A percentile compares a stretch with the other conserved stretches of the same genome.
These are phyloP conservation scores for Solanum phureja DNA, from an alignment of 257 asterid genomes.

Conservation along the genomic window DNA sequence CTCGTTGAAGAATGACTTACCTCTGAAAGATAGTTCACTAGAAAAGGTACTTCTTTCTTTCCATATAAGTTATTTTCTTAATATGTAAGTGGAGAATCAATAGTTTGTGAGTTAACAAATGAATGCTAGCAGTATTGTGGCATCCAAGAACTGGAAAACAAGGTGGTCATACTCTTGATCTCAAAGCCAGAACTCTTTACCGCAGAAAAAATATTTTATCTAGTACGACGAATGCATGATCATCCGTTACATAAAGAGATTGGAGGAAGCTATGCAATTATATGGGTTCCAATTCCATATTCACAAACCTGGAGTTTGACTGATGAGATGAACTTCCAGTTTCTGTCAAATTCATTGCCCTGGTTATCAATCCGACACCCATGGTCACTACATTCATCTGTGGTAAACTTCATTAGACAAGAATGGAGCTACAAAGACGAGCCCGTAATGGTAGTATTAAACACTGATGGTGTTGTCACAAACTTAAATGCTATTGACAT, in stretches of 20 bases:
- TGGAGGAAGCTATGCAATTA: constrained; percentile 22
- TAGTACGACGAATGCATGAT: constrained; percentile 39
- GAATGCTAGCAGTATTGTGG: constrained; percentile 17
- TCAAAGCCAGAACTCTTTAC: constrained; percentile 53
- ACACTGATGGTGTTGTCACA: constrained; percentile 30
- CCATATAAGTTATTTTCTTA: background rate
- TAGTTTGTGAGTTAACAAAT: background rate
- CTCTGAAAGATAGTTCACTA: constrained; percentile 31
- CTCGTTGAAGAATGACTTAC: constrained; percentile 26
- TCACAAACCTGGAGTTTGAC: constrained; percentile 27
- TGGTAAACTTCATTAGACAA: constrained; percentile 27
- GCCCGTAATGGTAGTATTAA: constrained; percentile 41
- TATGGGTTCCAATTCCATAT: constrained; percentile 53
- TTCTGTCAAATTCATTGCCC: constrained; percentile 41
- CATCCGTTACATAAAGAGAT: constrained; percentile 13
- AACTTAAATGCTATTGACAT: constrained; percentile 57
- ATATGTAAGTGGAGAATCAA: background rate
- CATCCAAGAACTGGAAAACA: constrained; percentile 40
- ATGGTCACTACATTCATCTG: constrained; percentile 36
- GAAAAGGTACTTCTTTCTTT: constrained; percentile 24
- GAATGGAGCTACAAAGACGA: constrained; percentile 46
- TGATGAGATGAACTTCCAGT: constrained; percentile 30
- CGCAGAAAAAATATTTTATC: constrained; percentile 29
- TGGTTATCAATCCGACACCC: constrained; percentile 52
- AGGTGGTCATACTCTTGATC: constrained; percentile 57